Evolutionary conservation across 257 asterid genomes (phyloP).

Genomic region (Solanum etuberosum): DNA sequence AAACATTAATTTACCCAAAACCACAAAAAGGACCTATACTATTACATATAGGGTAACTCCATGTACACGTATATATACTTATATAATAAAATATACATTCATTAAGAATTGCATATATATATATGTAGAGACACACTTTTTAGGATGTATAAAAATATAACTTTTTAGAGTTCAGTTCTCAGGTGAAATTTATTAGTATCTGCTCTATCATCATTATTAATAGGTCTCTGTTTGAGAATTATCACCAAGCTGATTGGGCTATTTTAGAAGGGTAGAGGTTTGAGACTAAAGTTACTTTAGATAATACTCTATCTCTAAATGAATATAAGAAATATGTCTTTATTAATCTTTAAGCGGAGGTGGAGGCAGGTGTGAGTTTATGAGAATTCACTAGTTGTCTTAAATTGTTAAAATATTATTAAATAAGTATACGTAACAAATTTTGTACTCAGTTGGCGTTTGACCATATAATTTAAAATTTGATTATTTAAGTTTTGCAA

Average conservation of each 20-base stretch:
- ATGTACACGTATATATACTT: background rate
- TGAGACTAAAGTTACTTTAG: background rate
- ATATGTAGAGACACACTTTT: background rate
- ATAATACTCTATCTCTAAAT: background rate
- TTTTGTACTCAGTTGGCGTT: background rate
- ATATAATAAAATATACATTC: background rate
- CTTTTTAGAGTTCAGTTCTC: background rate
- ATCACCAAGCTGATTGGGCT: background rate
- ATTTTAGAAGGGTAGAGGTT: background rate
- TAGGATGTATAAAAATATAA: background rate
- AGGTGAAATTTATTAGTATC: background rate
- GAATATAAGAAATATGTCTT: background rate
- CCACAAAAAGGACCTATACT: background rate
- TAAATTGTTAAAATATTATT: background rate
- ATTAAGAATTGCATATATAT: background rate
- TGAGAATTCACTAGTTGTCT: background rate
- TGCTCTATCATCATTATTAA: background rate
- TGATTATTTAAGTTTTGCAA: background rate
- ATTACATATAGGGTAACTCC: background rate
- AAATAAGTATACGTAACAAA: background rate
- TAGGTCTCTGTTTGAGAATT: background rate
- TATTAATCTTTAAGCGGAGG: background rate
- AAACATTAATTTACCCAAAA: constrained; percentile 1
- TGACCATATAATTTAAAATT: background rate
- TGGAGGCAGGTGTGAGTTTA: background rate